Evolutionary conservation across 306 rosid species (phyloP).

Genomic region (Lablab purpureus): DNA sequence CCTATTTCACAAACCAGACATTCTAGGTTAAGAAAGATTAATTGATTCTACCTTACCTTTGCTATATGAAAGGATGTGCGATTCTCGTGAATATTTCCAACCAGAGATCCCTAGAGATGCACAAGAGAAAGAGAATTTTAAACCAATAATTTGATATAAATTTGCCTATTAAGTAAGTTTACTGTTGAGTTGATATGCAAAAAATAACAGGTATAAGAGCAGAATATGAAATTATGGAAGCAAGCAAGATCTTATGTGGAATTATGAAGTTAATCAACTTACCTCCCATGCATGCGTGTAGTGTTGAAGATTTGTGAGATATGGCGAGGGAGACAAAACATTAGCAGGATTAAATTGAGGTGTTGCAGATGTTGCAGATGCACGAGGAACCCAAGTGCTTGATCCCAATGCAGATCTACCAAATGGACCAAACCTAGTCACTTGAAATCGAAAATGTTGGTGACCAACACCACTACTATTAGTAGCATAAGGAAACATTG

Average conservation of each 20-base stretch:
- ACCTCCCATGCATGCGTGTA: neutral
- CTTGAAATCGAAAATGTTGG: neutral
- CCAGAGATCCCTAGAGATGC: slow-evolving; percentile 39
- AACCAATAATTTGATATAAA: neutral
- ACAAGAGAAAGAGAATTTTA: neutral
- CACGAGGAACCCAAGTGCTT: neutral
- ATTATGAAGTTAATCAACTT: neutral
- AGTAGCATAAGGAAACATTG: neutral
- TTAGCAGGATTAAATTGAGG: neutral
- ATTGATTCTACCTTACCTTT: slow-evolving; percentile 32
- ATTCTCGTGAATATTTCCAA: neutral
- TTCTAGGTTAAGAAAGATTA: neutral
- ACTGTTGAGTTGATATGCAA: neutral
- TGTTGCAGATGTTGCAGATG: neutral
- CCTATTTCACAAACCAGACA: no score
- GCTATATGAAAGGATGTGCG: neutral
- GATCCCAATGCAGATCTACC: neutral
- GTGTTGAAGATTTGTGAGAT: neutral
- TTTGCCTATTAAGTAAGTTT: neutral
- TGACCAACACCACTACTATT: neutral
- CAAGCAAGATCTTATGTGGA: neutral
- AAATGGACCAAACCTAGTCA: neutral
- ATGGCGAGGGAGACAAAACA: neutral
- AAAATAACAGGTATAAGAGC: neutral
- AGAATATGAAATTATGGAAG: no score